phyloP scores from a whole-genome alignment of 208 protist species.

The Wallacemonas rigidus region DNA sequence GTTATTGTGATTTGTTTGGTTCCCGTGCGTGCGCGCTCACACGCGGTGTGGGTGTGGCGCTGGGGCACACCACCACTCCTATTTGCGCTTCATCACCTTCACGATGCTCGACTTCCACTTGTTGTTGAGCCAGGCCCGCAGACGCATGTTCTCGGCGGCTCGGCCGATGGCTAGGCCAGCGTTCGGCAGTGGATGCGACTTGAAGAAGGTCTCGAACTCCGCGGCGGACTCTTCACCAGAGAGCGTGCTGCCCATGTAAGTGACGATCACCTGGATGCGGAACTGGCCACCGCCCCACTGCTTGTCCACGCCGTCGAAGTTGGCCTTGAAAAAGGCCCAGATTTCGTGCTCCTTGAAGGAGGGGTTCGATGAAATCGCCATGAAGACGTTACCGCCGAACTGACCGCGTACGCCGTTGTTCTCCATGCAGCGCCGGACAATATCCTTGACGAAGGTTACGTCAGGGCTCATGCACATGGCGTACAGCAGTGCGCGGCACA shows the following conservation, averaged over 20 bases:
- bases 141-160: constrained; percentile 61
- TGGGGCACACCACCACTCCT: background rate
- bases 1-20: constrained; percentile 11
- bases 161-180: constrained; percentile 71
- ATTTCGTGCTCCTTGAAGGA: constrained; percentile 43
- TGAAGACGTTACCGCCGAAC: constrained; percentile 74
- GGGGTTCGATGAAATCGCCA: constrained; percentile 43
- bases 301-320: constrained; percentile 70
- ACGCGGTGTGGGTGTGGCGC: too few species aligned
- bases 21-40: background rate
- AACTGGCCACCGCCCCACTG: constrained; percentile 91
- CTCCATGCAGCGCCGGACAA: constrained; percentile 62
- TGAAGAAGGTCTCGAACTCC: constrained; percentile 76
- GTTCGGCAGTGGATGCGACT: constrained; percentile 68
- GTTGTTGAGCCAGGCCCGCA: constrained; percentile 59
- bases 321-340: constrained; percentile 75
- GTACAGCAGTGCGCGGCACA: constrained; percentile 57
- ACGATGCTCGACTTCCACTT: constrained; percentile 47
- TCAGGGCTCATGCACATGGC: constrained; percentile 60
- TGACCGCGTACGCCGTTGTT: constrained; percentile 75
- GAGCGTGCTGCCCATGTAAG: constrained; percentile 56
- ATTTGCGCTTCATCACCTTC: constrained; percentile 21
- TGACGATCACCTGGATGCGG: constrained; percentile 86
- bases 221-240: constrained; percentile 39
- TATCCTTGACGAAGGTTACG: constrained; percentile 53